Conservation (phyloP, 1,284 basidiomycete species). For the Boletus mariae region DNA sequence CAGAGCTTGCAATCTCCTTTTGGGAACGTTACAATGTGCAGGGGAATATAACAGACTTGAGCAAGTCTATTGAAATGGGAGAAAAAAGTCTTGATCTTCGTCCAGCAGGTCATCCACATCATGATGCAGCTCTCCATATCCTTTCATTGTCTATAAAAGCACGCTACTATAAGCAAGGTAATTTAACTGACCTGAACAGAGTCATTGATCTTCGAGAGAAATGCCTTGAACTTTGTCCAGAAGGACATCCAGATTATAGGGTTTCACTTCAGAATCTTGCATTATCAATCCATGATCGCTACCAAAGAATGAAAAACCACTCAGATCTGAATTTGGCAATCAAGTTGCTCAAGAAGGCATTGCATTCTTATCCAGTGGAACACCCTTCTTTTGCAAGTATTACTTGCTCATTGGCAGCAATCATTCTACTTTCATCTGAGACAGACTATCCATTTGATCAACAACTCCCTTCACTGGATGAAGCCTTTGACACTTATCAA, state of each 20-base stretch:
- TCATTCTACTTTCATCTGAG: too few species aligned
- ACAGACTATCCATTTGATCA: too few species aligned
- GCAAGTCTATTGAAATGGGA: too few species aligned
- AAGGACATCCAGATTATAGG: background rate
- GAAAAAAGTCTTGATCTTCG: too few species aligned
- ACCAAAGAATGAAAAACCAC: background rate
- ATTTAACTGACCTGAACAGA: background rate
- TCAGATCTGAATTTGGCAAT: background rate
- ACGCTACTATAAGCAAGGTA: background rate
- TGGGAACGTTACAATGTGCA: background rate
- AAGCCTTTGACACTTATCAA: background rate
- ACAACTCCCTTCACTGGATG: background rate
- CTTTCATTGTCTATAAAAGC: too few species aligned
- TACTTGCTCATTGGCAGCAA: too few species aligned
- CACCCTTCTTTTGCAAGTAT: background rate
- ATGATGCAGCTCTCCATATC: too few species aligned
- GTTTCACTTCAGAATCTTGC: background rate
- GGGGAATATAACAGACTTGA: too few species aligned
- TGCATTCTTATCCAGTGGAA: background rate
- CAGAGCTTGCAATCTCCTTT: background rate
- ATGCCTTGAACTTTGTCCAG: background rate
- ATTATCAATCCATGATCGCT: background rate
- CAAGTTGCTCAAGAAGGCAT: background rate
- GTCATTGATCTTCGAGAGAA: too few species aligned
- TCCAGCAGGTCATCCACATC: too few species aligned